Evolutionary conservation across 2,329 filamentous ascomycete species (phyloP), one percentile per base, ranked within the genome.

Genomic region (Biscogniauxia sp.): DNA sequence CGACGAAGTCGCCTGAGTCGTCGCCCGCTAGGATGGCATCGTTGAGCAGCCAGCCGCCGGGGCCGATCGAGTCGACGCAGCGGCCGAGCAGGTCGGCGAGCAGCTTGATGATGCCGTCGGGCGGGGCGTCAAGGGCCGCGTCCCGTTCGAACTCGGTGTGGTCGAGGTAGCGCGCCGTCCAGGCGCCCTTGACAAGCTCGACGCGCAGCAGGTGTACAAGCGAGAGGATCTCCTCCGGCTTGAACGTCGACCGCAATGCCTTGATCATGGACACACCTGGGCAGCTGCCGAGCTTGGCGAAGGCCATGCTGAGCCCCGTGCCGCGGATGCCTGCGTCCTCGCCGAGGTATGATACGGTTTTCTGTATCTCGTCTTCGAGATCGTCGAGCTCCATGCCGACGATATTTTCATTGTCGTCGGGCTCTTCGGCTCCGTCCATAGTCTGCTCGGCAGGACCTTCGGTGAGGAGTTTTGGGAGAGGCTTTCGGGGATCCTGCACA

Each of bases 61-160:
- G 82, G 1, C 90, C 90, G 17, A 94, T 84, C 0, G 91, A 87
- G 74, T 94, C 91, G 51, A 94, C 81, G 62, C 90, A 91, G 68
- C 87, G 86, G 64, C 87, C 87, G 28, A 93, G 81, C 3, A 94
- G 79, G 65, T 88, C 86, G 17, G 89, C 85, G 63, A 94, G 88
- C 50, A 91, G 83, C 17, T 85, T 81, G 65, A 93, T 88, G 56
- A 88, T 86, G 55, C 85, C 85, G 68, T 92, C 87, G 20, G 88
- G 85, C 0, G 86, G 84, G 3, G 80, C 77, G 15, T 78, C 72
- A 11, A 75, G 73, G 7, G 81, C 79, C n/a, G 77, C 75, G 23
- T 78, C 74, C 15, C 74, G 69, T 49, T 84, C 80, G 28, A 80
- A 77, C 56, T 79, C 74, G 17, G 82, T 81, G 11, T 78, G 75